phyloP scores from a whole-genome alignment of 805 yeast species.

The Wickerhamiella bombiphila region DNA sequence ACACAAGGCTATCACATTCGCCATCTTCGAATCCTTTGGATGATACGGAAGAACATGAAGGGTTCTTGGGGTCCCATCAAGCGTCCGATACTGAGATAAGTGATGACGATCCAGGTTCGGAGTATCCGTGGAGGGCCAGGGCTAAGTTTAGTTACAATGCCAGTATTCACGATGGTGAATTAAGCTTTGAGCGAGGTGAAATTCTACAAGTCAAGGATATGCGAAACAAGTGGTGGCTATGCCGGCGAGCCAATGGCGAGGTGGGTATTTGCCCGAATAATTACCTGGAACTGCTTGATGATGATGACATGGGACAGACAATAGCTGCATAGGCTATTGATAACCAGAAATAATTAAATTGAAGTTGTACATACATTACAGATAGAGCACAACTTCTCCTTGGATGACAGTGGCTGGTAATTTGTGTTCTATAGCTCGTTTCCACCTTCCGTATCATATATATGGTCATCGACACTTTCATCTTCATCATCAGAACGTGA shows the following conservation, averaged over 20 bases:
- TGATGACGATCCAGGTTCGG: background rate
- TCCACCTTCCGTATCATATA: background rate
- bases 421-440: background rate
- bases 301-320: too few relatives aligned
- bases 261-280: constrained; percentile 95
- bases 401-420: too few relatives aligned
- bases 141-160: constrained; percentile 83
- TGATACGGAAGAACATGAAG: background rate
- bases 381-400: too few relatives aligned
- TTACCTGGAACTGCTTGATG: constrained; percentile 49
- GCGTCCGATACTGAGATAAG: background rate
- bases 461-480: constrained; percentile 17
- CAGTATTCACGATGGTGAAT: constrained; percentile 83
- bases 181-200: constrained; percentile 82
- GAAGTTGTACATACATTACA: too few relatives aligned
- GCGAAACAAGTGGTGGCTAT: constrained; percentile 98
- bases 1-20: background rate
- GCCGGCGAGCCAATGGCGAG: constrained; percentile 75
- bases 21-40: background rate
- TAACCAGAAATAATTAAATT: too few relatives aligned
- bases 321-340: too few relatives aligned
- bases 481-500: constrained; percentile 74
- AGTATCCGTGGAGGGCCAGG: constrained; percentile 35
- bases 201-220: constrained; percentile 83
- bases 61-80: background rate